These are phyloP conservation scores for Cyberlindnera saturnus DNA, from an alignment of 805 yeast genomes.

Conservation along the genomic window DNA sequence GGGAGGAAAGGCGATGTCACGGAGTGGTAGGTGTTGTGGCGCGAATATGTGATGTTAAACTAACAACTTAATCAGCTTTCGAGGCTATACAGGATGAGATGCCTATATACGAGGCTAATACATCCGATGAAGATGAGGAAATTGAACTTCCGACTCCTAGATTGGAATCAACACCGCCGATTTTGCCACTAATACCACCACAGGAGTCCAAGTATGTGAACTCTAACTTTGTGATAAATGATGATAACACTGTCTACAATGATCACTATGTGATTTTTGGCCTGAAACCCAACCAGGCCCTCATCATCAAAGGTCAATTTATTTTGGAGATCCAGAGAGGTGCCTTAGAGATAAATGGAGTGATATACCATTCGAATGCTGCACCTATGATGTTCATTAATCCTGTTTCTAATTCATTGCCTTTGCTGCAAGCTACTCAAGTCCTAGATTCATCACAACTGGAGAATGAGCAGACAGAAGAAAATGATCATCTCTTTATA, in stretches of 20 bases:
- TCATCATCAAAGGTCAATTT: conserved; percentile 45
- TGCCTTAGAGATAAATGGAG: conserved; percentile 37
- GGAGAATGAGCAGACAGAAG: conserved; percentile 24
- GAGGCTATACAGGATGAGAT: conserved; percentile 16
- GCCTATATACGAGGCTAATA: conserved; percentile 18
- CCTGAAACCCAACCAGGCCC: conserved; percentile 34
- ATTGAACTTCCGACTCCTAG: neutral
- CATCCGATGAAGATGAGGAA: conserved; percentile 9
- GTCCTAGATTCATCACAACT: conserved; percentile 27
- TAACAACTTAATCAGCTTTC: conserved; percentile 12
- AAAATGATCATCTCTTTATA: conserved; percentile 33
- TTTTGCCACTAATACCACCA: neutral
- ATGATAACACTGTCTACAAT: conserved; percentile 32
- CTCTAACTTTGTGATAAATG: conserved; percentile 34
- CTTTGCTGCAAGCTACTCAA: conserved; percentile 39
- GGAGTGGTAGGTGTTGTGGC: neutral
- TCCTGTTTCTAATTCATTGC: conserved; percentile 31
- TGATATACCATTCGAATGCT: conserved; percentile 25
- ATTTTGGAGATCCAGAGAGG: conserved; percentile 40
- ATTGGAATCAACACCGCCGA: neutral
- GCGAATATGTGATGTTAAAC: neutral
- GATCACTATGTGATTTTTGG: conserved; percentile 34
- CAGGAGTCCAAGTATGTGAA: conserved; percentile 14
- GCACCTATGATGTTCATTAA: conserved; percentile 29
- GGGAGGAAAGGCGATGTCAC: neutral